Base-by-base conservation (phyloP, 1,284 basidiomycete genomes). In the Golubevia pallescens region DNA sequence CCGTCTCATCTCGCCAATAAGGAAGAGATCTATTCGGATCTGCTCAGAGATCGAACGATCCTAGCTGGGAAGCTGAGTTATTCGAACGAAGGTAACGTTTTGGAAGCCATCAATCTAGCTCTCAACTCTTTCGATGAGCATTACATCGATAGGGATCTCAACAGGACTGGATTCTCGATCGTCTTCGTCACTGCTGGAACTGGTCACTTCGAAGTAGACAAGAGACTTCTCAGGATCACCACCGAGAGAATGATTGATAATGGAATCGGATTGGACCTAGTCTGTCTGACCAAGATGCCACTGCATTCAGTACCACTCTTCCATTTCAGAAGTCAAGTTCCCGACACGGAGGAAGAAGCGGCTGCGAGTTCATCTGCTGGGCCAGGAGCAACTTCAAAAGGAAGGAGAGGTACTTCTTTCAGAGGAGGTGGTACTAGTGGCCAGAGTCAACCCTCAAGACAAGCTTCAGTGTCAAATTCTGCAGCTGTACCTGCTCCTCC, bases 201-300 rank as follows among this genome's bases (percentile, higher is more conserved):
- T 1, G 95, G 94, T 1, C 94, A 94, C 85, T 99, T 95, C 84
- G 90, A 92, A 21, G 97, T 97, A 1, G 92, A 93, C 71, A 97
- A 97, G 86, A 90, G 91, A 69, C 89, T 98, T 1, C 88, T 99
- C 6, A 91, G 95, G 3, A 87, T 98, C 70, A 98, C 96, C 0
- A 97, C 95, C 0, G 94, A 94, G 61, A 90, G 97, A n/a, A 91
- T 98, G 89, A 90, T 97, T 52, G 95, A 97, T 79, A 95, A 96
- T 85, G 97, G 97, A 0, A 92, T 96, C 70, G 91, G 92, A 0
- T 87, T 97, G 4, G 94, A 98, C 79, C 89, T 98, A 21, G 91
- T 99, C 59, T 93, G 92, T 56, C 89, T 99, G 51, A 91, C 93
- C 48, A 97, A 97, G 86, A 93, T 93, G 69, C 97, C 97, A 1